Percentiles rank a stretch among this genome's conserved stretches.
Evolutionary conservation across 2,329 filamentous ascomycete species (phyloP).

Genomic region (Pseudogymnoascus sp.): DNA sequence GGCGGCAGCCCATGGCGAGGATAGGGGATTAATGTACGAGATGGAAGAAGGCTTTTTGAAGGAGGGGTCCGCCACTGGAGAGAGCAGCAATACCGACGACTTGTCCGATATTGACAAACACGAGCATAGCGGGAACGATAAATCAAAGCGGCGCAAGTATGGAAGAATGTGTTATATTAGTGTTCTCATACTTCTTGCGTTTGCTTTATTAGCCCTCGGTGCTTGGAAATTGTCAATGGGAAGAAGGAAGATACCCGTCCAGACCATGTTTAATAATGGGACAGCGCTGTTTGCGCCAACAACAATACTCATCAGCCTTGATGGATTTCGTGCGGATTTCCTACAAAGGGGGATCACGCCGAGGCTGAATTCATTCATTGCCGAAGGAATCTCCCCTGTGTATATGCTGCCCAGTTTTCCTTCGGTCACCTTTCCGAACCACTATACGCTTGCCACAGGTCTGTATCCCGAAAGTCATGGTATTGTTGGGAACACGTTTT

Average conservation of each 20-base stretch:
- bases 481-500: conserved; percentile 89
- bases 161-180: conserved; percentile 47
- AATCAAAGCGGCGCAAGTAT: conserved; percentile 42
- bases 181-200: conserved; percentile 42
- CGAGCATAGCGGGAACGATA: conserved; percentile 37
- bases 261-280: conserved; percentile 55
- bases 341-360: conserved; percentile 77
- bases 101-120: conserved; percentile 51
- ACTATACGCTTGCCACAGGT: conserved; percentile 88
- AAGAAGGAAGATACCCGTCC: conserved; percentile 28
- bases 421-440: conserved; percentile 93
- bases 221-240: conserved; percentile 51
- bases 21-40: conserved; percentile 75
- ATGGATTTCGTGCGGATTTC: conserved; percentile 94
- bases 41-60: conserved; percentile 75
- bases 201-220: conserved; percentile 47
- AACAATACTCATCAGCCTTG: conserved; percentile 85
- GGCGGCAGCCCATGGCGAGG: conserved; percentile 53
- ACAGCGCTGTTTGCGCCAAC: conserved; percentile 85
- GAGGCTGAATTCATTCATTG: conserved; percentile 67
- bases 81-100: conserved; percentile 53
- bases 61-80: conserved; percentile 56
- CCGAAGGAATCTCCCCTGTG: conserved; percentile 75
- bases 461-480: conserved; percentile 90
- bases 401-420: conserved; percentile 96